Evolutionary conservation across 805 yeast species (phyloP).

Genomic region (Torulaspora gathmanii): DNA sequence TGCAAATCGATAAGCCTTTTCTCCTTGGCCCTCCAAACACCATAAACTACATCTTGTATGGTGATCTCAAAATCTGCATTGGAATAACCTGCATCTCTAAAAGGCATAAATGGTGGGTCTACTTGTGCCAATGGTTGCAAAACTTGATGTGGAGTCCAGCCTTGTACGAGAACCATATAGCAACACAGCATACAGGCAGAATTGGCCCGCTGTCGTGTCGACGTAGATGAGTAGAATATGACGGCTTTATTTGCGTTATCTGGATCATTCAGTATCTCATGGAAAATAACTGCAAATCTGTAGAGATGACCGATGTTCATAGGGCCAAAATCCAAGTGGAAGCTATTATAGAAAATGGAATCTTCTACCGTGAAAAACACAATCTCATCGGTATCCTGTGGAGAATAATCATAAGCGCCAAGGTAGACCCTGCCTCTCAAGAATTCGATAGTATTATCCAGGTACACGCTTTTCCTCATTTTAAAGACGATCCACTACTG

Average conservation of each 20-base stretch:
- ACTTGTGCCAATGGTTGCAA: slow-evolving; percentile 89
- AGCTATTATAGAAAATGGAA: slow-evolving; percentile 86
- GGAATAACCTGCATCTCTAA: slow-evolving; percentile 96
- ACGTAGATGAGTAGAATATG: slow-evolving; percentile 80
- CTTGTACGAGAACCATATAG: slow-evolving; percentile 90
- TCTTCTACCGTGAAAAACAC: slow-evolving; percentile 92
- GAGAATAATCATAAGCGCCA: slow-evolving; percentile 80
- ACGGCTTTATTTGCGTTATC: slow-evolving; percentile 82
- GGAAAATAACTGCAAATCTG: slow-evolving; percentile 91
- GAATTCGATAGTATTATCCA: slow-evolving; percentile 37
- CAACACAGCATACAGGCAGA: slow-evolving; percentile 93
- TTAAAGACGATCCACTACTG: neutral
- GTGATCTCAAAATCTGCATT: slow-evolving; percentile 90
- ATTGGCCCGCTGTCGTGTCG: slow-evolving; percentile 78
- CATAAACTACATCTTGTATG: slow-evolving; percentile 92
- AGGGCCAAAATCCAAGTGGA: slow-evolving; percentile 96
- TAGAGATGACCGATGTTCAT: slow-evolving; percentile 88
- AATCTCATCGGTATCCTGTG: slow-evolving; percentile 66
- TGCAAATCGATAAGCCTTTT: slow-evolving; percentile 83
- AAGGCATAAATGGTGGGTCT: slow-evolving; percentile 90
- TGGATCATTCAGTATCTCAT: slow-evolving; percentile 83
- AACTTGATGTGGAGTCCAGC: slow-evolving; percentile 98
- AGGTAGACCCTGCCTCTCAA: slow-evolving; percentile 66
- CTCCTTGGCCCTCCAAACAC: slow-evolving; percentile 96
- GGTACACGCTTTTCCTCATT: slow-evolving; percentile 33